Evolutionary conservation across 1,284 basidiomycete species (phyloP).

Genomic region (Malassezia caprae): DNA sequence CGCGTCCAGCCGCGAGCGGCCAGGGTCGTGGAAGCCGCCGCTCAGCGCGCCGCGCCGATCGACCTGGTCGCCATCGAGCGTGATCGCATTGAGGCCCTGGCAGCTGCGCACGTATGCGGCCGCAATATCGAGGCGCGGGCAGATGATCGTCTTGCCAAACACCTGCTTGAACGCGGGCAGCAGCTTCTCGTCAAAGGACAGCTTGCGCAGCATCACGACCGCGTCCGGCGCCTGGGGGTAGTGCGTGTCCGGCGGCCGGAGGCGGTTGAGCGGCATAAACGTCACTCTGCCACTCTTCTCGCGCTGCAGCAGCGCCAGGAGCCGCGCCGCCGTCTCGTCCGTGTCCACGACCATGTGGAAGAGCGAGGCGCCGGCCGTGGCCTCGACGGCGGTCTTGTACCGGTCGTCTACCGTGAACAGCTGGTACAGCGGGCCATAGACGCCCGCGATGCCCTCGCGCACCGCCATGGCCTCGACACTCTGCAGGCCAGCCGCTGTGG

Average conservation of each 20-base stretch:
- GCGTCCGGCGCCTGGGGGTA: slow-evolving; percentile 70
- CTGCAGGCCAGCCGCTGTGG: slow-evolving; percentile 74
- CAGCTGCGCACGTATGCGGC: slow-evolving; percentile 90
- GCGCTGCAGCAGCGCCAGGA: slow-evolving; percentile 82
- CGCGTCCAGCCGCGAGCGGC: slow-evolving; percentile 76
- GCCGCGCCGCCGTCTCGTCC: slow-evolving; percentile 75
- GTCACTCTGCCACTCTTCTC: slow-evolving; percentile 89
- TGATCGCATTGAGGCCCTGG: slow-evolving; percentile 74
- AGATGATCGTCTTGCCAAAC: slow-evolving; percentile 96
- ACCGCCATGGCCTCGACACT: slow-evolving; percentile 73
- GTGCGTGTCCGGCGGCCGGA: slow-evolving; percentile 61
- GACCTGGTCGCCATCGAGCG: slow-evolving; percentile 91
- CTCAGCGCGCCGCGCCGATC: slow-evolving; percentile 91
- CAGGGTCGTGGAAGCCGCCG: slow-evolving; percentile 88
- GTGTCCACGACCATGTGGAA: slow-evolving; percentile 97
- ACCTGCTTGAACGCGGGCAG: slow-evolving; percentile 87
- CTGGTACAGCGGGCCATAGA: slow-evolving; percentile 86
- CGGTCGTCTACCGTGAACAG: slow-evolving; percentile 85
- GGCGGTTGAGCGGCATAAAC: slow-evolving; percentile 96
- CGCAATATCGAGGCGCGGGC: slow-evolving; percentile 79
- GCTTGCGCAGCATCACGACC: slow-evolving; percentile 65
- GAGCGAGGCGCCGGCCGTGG: slow-evolving; percentile 84
- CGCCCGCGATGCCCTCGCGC: slow-evolving; percentile 61
- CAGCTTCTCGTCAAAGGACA: slow-evolving; percentile 64
- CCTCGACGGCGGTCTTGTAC: slow-evolving; percentile 86